A percentile compares a stretch with the other conserved stretches of the same genome.
Evolutionary conservation across 257 asterid genomes (phyloP).

Genomic region (Fraxinus excelsior): DNA sequence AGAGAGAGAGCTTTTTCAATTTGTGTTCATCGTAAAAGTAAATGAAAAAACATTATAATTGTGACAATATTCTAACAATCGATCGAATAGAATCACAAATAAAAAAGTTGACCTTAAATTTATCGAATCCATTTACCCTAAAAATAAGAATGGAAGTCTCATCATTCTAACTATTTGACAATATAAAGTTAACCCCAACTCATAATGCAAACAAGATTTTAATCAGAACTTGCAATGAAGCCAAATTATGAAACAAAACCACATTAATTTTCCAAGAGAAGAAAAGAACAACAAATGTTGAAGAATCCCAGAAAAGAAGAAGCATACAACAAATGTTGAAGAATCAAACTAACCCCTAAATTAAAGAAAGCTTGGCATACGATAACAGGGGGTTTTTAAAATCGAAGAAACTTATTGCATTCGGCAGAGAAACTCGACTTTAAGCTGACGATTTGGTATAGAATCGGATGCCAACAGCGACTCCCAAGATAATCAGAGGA

Average conservation of each 20-base stretch:
- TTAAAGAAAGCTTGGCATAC: background rate
- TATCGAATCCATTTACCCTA: background rate
- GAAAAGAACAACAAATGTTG: background rate
- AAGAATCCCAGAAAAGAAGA: background rate
- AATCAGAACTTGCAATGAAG: background rate
- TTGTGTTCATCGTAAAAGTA: background rate
- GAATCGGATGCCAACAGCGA: slow-evolving; percentile 74
- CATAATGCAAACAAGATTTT: background rate
- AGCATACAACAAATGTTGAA: slow-evolving; percentile 17
- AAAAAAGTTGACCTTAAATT: background rate
- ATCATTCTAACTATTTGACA: background rate
- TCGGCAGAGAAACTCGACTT: slow-evolving; percentile 3
- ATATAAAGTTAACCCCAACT: background rate
- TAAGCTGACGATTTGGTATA: slow-evolving; percentile 71
- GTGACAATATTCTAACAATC: background rate
- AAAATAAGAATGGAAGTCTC: background rate
- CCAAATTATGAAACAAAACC: slow-evolving; percentile 12
- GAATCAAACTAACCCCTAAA: background rate
- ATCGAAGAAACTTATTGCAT: background rate
- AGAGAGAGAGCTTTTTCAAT: too few species aligned
- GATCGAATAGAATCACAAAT: background rate
- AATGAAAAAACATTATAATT: background rate
- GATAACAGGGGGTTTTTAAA: background rate
- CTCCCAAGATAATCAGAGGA: slow-evolving; percentile 67
- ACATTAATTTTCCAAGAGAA: slow-evolving; percentile 10